phyloP scores from a whole-genome alignment of 2,329 filamentous ascomycete genomes.

The Leptographium lundbergii region DNA sequence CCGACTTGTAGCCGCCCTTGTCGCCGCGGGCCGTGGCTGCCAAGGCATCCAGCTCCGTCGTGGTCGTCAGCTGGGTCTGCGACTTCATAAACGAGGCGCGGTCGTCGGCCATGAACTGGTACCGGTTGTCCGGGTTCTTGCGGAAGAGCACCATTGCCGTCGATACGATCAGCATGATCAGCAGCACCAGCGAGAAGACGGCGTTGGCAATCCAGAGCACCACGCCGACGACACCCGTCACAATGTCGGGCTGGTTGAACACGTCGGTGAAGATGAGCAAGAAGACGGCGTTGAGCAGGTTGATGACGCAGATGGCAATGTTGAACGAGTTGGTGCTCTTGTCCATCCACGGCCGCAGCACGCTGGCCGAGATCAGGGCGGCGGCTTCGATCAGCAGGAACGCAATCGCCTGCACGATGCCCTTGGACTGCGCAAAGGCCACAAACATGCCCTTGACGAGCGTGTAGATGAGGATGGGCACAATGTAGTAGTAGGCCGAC shows the following conservation, averaged over 20 bases:
- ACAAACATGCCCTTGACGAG: constrained; percentile 74
- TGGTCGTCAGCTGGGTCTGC: constrained; percentile 54
- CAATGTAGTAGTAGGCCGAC: constrained; percentile 78
- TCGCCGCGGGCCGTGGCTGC: constrained; percentile 73
- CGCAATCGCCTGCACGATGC: constrained; percentile 60
- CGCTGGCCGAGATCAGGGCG: constrained; percentile 58
- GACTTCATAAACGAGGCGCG: constrained; percentile 87
- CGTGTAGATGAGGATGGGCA: constrained; percentile 59
- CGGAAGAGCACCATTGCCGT: constrained; percentile 55
- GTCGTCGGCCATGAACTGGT: constrained; percentile 83
- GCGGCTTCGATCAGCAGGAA: constrained; percentile 63
- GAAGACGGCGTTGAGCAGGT: constrained; percentile 74
- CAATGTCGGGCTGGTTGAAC: constrained; percentile 64
- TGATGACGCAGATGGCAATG: constrained; percentile 69
- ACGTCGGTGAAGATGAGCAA: constrained; percentile 70
- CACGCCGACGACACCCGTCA: constrained; percentile 72
- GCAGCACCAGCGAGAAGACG: constrained; percentile 60
- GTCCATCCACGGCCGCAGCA: constrained; percentile 85
- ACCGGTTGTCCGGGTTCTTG: constrained; percentile 77
- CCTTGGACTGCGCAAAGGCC: constrained; percentile 55
- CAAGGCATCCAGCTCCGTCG: constrained; percentile 70
- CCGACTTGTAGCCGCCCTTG: constrained; percentile 46
- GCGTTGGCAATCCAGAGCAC: constrained; percentile 75
- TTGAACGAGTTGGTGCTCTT: constrained; percentile 89
- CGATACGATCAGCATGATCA: constrained; percentile 65